phyloP scores from a whole-genome alignment of 768 basidiomycete genomes.

The Hydnum rufescens region DNA sequence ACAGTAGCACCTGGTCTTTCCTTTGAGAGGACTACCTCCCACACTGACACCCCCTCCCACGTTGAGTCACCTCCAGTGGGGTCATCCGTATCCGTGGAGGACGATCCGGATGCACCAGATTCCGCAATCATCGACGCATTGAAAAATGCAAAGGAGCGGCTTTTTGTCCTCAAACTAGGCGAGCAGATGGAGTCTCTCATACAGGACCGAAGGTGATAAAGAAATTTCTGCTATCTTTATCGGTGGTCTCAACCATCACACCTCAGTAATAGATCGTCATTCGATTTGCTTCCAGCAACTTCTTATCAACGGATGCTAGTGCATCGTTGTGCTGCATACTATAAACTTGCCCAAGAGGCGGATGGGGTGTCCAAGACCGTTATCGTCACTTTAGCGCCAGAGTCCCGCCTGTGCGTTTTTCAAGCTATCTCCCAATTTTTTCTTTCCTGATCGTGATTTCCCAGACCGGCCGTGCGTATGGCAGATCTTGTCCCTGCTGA shows the following conservation, averaged over 20 bases:
- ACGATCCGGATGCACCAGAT: slow-evolving; percentile 21
- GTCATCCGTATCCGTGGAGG: neutral
- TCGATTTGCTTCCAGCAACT: slow-evolving; percentile 44
- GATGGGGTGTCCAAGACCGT: slow-evolving; percentile 48
- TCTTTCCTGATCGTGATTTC: slow-evolving; percentile 8
- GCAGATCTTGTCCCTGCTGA: slow-evolving; percentile 64
- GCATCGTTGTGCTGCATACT: slow-evolving; percentile 69
- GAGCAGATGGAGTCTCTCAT: slow-evolving; percentile 71
- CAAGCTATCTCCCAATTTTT: slow-evolving; percentile 7
- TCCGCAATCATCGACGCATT: slow-evolving; percentile 71
- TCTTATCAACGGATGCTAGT: slow-evolving; percentile 74
- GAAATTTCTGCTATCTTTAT: slow-evolving; percentile 17
- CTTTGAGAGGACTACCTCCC: no score
- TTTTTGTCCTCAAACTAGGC: slow-evolving; percentile 76
- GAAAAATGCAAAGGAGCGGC: slow-evolving; percentile 57
- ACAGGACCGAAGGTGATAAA: slow-evolving; percentile 48
- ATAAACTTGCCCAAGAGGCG: slow-evolving; percentile 50
- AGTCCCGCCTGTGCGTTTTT: slow-evolving; percentile 52
- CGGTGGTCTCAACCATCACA: neutral
- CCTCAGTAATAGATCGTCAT: slow-evolving; percentile 1
- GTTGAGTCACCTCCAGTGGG: neutral
- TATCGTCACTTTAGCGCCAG: slow-evolving; percentile 31
- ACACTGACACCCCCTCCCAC: no score
- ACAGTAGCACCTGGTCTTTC: no score
- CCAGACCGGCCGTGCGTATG: slow-evolving; percentile 48